Percentiles rank a stretch among this genome's conserved stretches.
Evolutionary conservation across 116 monocot species (phyloP).

Genomic region (Zostera marina): DNA sequence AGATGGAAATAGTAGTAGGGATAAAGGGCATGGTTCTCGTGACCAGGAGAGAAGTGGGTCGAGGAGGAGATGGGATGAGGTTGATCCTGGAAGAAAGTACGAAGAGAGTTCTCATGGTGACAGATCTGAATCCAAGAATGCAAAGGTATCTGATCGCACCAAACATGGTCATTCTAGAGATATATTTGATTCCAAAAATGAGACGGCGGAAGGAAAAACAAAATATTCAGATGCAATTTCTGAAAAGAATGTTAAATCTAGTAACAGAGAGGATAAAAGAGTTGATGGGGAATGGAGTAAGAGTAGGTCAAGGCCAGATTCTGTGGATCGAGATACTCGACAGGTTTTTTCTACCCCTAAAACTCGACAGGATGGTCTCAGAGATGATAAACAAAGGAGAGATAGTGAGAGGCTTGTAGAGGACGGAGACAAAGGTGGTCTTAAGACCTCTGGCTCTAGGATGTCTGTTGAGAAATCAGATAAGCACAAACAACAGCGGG

Average conservation of each 20-base stretch:
- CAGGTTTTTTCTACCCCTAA: conserved; percentile 11
- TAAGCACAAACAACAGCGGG: conserved; percentile 30
- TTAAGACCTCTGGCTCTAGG: conserved; percentile 18
- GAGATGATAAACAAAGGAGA: conserved; percentile 33
- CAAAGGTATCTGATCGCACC: conserved; percentile 17
- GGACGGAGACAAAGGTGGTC: conserved; percentile 15
- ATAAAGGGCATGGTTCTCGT: conserved; percentile 26
- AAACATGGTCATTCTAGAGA: conserved; percentile 19
- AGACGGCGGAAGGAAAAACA: conserved; percentile 21
- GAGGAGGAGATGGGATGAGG: conserved; percentile 42
- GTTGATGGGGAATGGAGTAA: conserved; percentile 26
- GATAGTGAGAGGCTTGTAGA: conserved; percentile 17
- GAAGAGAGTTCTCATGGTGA: conserved; percentile 28
- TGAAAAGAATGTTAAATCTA: conserved; percentile 21
- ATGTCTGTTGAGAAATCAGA: conserved; percentile 27
- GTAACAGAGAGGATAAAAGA: conserved; percentile 22
- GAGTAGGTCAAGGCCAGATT: conserved; percentile 17
- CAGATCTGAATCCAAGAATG: conserved; percentile 26
- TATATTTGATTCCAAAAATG: conserved; percentile 19
- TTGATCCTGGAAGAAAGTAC: conserved; percentile 19
- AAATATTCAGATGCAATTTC: conserved; percentile 16
- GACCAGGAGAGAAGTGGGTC: conserved; percentile 31
- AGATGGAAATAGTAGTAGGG: conserved; percentile 21
- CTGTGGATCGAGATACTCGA: conserved; percentile 20
- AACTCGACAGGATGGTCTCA: conserved; percentile 10